Evolutionary conservation across 2,329 filamentous ascomycete species (phyloP), one percentile per base, ranked within the genome.

Genomic region (Penicillium brasilianum): DNA sequence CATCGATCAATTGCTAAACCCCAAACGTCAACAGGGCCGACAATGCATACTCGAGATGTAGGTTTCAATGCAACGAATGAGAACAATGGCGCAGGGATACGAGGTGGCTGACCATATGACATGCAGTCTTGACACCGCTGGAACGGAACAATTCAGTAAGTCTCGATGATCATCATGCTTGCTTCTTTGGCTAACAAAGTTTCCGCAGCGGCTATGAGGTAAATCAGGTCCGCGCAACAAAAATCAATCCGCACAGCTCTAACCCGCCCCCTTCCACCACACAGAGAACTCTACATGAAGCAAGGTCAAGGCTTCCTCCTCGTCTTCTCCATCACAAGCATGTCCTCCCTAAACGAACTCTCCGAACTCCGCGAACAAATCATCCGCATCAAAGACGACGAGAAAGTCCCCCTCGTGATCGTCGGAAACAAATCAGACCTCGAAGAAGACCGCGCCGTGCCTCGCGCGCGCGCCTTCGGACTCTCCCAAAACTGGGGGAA

Each of bases 341-440:
- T 85, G 63, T 91, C 91, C 36, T 96, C 92, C n/a, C 83, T 97
- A 43, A 86, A 88, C 69, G 92, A 97, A 77, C 85, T 97, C 32
- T 85, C 87, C 68, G 89, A 91, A 69, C 84, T 97, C 44, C 89
- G 92, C 54, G 92, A 96, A 72, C 92, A 96, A 77, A 96, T 97
- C 65, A 89, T 93, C 62, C 91, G 92, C 62, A 94, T 96, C 79
- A 96, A 96, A 79, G 90, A 93, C 75, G 91, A 94, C 77, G 90
- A 92, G 58, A 89, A 88, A 64, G 87, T 94, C 4, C 91, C 91
- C 22, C 91, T 97, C 74, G 92, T 97, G 53, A 91, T 97, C 63
- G 92, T 96, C 50, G 92, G 92, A 64, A 97, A 96, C 83, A 96
- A 96, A 78, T 90, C 90, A 62, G 92, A 97, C 72, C 84, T 97